phyloP scores from a whole-genome alignment of 2,329 filamentous ascomycete genomes.

The Tolypocladium amazonense region DNA sequence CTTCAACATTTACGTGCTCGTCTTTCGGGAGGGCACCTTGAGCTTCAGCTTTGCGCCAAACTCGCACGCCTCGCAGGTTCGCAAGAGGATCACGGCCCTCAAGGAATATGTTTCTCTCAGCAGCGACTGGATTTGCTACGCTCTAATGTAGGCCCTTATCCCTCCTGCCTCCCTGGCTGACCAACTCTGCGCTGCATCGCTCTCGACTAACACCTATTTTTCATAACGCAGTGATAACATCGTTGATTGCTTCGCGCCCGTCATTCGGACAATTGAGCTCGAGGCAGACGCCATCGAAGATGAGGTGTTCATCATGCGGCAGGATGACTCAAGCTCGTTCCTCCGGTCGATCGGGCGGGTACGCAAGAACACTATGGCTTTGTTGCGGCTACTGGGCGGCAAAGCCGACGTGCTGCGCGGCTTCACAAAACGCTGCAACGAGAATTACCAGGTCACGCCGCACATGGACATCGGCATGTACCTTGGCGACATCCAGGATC shows the following conservation, averaged over 20 bases:
- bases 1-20: constrained; percentile 92
- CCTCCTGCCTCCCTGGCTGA: background rate
- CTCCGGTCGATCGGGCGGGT: constrained; percentile 80
- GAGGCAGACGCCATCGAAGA: constrained; percentile 93
- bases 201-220: constrained; percentile 10
- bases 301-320: constrained; percentile 82
- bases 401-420: constrained; percentile 98
- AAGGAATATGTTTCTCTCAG: constrained; percentile 93
- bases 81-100: constrained; percentile 81
- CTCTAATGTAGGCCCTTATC: constrained; percentile 67
- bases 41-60: constrained; percentile 91
- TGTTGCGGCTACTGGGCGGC: constrained; percentile 86
- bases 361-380: constrained; percentile 87
- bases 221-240: constrained; percentile 65
- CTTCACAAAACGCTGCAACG: constrained; percentile 97
- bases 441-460: constrained; percentile 90
- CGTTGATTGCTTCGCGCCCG: constrained; percentile 87
- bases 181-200: background rate
- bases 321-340: constrained; percentile 81
- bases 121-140: constrained; percentile 98
- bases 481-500: constrained; percentile 94
- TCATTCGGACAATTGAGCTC: constrained; percentile 75
- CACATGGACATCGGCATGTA: constrained; percentile 96
- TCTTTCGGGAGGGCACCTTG: constrained; percentile 88
- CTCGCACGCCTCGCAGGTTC: constrained; percentile 76